Evolutionary conservation across 2,329 filamentous ascomycete species (phyloP), one percentile per base, ranked within the genome.

Genomic region (Penicillium hesseltinei): DNA sequence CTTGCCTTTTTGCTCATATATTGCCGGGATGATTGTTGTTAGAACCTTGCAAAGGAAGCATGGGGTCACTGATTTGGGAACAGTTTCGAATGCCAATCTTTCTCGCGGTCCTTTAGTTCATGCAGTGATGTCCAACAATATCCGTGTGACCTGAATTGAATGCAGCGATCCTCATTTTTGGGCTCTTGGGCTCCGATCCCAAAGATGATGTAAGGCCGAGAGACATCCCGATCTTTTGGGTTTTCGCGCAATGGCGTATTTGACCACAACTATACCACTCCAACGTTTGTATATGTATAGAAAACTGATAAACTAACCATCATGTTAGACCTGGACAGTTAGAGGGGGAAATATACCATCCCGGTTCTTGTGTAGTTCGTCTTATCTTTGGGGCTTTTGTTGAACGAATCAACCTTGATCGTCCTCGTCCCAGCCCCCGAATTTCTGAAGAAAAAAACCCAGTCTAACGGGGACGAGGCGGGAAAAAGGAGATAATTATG

Each of bases 61-160:
- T 64, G 40, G 51, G 44, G 52, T 39, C 58, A 56, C 52, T 23
- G 39, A 29, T 42, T 61, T 42, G 43, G 57, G 55, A 50, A 53
- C 56, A 52, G 57, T 42, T 54, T 54, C 23, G 33, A 59, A 45
- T 56, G 40, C 52, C 56, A 57, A 56, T 48, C 42, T 46, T 43
- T 48, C 58, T 59, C 59, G 57, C 59, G 54, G 61, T 68, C 61
- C 52, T 62, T 63, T 56, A 59, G 61, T 57, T 58, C 64, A 73
- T 72, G 70, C 70, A 72, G 43, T 68, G 69, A 60, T 73, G 69
- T 73, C 69, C 67, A 71, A 73, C 63, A 60, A 52, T 52, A 55
- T 61, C 63, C 61, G 59, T 67, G 64, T 64, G 64, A 65, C 62
- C 50, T 50, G 17, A 51, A 42, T 43, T 15, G 33, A 42, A 61